These are phyloP conservation scores for Citrus australasica DNA, from an alignment of 345 rosid species.

Conservation along the genomic window DNA sequence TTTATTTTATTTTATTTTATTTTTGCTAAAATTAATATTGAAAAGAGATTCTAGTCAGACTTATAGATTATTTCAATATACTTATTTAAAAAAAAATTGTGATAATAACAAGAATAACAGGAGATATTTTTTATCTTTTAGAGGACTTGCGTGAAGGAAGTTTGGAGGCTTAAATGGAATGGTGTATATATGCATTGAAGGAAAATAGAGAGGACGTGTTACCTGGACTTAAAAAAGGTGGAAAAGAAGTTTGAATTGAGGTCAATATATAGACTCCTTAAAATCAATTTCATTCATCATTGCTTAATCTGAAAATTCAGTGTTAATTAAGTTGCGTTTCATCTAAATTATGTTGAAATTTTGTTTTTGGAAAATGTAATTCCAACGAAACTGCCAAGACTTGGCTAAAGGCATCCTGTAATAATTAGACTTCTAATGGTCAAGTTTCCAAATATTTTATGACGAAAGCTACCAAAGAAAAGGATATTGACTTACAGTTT, in stretches of 20 bases:
- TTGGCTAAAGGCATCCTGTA: neutral
- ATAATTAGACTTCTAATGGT: neutral
- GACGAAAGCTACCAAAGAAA: neutral
- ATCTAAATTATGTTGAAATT: neutral
- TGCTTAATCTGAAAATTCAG: neutral
- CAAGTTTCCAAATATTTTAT: neutral
- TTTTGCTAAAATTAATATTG: no score
- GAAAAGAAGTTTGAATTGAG: neutral
- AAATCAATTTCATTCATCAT: constrained; percentile 4
- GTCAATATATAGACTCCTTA: neutral
- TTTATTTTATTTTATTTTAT: no score
- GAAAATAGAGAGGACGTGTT: neutral
- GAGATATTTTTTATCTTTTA: no score
- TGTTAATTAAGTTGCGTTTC: neutral
- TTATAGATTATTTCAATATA: no score
- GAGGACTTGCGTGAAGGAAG: neutral
- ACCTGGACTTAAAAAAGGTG: neutral
- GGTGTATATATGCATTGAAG: neutral
- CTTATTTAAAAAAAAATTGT: no score
- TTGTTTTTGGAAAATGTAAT: neutral
- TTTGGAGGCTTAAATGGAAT: neutral
- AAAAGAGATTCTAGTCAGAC: no score
- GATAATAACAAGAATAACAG: neutral
- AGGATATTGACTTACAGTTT: neutral
- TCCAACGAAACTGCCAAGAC: neutral